Conservation (phyloP, 2,329 filamentous ascomycete species). For the Neopestalotiopsis rosae region DNA sequence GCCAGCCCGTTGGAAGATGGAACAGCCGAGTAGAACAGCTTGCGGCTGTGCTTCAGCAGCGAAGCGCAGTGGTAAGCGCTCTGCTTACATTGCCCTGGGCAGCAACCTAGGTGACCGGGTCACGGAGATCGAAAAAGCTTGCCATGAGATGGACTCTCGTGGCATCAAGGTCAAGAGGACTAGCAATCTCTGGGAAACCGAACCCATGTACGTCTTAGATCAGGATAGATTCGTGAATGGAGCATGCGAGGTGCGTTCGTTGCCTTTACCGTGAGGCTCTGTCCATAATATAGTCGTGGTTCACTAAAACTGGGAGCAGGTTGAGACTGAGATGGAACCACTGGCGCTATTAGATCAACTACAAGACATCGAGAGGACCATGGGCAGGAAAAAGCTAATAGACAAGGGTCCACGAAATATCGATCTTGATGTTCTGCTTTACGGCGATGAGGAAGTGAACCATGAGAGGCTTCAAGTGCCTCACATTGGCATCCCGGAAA, state of each 20-base stretch:
- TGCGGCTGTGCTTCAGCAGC: constrained; percentile 32
- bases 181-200: constrained; percentile 91
- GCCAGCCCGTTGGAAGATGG: constrained; percentile 20
- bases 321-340: constrained; percentile 79
- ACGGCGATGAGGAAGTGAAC: constrained; percentile 69
- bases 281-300: constrained; percentile 8
- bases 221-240: constrained; percentile 92
- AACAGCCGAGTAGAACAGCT: constrained; percentile 28
- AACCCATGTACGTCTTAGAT: constrained; percentile 94
- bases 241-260: constrained; percentile 80
- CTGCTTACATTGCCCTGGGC: constrained; percentile 84
- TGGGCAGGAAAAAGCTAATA: constrained; percentile 83
- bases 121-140: constrained; percentile 83
- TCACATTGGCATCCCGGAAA: constrained; percentile 83
- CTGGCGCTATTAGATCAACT: constrained; percentile 78
- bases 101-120: constrained; percentile 92
- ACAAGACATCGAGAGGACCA: constrained; percentile 79
- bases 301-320: constrained; percentile 52
- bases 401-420: constrained; percentile 96
- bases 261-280: background rate
- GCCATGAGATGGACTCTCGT: constrained; percentile 74
- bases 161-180: constrained; percentile 79
- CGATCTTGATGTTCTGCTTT: constrained; percentile 90
- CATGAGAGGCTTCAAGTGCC: constrained; percentile 82
- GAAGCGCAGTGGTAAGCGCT: constrained; percentile 37